These are phyloP conservation scores for Tricholoma flavovirens DNA, from an alignment of 768 basidiomycete species.

Conservation along the genomic window DNA sequence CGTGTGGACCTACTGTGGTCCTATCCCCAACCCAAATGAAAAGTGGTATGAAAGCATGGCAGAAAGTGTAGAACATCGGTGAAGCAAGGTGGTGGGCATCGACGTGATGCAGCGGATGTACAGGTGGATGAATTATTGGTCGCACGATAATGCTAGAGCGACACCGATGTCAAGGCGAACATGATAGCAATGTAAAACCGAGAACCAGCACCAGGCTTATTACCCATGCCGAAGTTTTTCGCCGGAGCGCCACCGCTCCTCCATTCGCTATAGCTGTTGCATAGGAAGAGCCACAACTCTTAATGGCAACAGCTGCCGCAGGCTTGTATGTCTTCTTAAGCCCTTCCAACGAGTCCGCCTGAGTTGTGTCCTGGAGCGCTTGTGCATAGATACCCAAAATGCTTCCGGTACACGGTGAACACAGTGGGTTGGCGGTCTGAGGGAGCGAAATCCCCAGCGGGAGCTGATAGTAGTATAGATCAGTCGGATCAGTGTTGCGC, in stretches of 20 bases:
- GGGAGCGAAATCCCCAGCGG: slow-evolving; percentile 55
- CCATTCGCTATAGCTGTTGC: slow-evolving; percentile 23
- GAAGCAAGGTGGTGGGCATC: not conserved
- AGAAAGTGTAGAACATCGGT: not conserved
- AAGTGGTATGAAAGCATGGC: not conserved
- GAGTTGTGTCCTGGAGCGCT: slow-evolving; percentile 30
- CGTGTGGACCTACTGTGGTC: not conserved
- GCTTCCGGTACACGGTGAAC: slow-evolving; percentile 58
- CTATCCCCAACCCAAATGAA: not conserved
- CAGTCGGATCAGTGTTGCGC: slow-evolving; percentile 48
- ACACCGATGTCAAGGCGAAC: not conserved
- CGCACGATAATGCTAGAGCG: not conserved
- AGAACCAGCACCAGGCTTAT: not conserved
- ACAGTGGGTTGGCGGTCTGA: slow-evolving; percentile 43
- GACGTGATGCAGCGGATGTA: not conserved
- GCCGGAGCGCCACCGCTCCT: not conserved
- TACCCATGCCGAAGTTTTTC: slow-evolving; percentile 3
- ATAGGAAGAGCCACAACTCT: slow-evolving; percentile 48
- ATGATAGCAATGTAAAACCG: not conserved
- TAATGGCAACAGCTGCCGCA: slow-evolving; percentile 41
- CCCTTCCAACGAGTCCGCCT: slow-evolving; percentile 10
- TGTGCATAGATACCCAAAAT: slow-evolving; percentile 50
- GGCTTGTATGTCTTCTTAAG: slow-evolving; percentile 42
- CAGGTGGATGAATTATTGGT: not conserved
- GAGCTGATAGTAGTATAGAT: slow-evolving; percentile 68